These are phyloP conservation scores for Botryotinia narcissicola DNA, from an alignment of 2,329 filamentous ascomycete genomes.

Conservation along the genomic window DNA sequence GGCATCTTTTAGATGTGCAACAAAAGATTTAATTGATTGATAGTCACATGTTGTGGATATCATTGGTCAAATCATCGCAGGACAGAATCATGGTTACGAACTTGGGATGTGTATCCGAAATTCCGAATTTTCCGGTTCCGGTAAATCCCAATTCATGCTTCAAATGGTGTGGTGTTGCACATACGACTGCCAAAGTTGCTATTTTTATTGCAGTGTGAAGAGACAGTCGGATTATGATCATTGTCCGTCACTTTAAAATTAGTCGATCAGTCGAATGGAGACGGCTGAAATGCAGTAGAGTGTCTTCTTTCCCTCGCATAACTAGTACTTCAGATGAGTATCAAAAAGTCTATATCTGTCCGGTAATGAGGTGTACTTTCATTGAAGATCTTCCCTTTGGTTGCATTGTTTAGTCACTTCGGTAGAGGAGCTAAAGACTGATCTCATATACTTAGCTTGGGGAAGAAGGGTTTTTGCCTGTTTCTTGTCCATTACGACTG, in stretches of 20 bases:
- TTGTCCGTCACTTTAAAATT: not conserved
- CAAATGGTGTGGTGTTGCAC: not conserved
- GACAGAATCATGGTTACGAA: not conserved
- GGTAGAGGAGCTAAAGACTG: not conserved
- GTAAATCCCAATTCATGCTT: not conserved
- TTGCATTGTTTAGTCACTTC: not conserved
- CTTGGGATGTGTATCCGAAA: not conserved
- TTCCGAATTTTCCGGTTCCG: not conserved
- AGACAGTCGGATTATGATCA: not conserved
- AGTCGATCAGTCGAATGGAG: not conserved
- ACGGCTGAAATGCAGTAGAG: not conserved
- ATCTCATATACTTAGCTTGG: not conserved
- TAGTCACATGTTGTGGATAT: not conserved
- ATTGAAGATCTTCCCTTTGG: not conserved
- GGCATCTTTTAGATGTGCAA: not conserved
- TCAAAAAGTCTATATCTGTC: not conserved
- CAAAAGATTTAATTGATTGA: accelerated
- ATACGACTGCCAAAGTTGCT: not conserved
- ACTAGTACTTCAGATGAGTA: not conserved
- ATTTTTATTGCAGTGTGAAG: not conserved
- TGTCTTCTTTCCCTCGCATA: too few relatives aligned
- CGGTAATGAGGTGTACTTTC: not conserved
- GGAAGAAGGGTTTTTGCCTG: not conserved
- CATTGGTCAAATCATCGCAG: not conserved
- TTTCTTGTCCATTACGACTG: not conserved